phyloP scores from a whole-genome alignment of 495 filamentous ascomycete species.

The Aspergillus kassunensis region DNA sequence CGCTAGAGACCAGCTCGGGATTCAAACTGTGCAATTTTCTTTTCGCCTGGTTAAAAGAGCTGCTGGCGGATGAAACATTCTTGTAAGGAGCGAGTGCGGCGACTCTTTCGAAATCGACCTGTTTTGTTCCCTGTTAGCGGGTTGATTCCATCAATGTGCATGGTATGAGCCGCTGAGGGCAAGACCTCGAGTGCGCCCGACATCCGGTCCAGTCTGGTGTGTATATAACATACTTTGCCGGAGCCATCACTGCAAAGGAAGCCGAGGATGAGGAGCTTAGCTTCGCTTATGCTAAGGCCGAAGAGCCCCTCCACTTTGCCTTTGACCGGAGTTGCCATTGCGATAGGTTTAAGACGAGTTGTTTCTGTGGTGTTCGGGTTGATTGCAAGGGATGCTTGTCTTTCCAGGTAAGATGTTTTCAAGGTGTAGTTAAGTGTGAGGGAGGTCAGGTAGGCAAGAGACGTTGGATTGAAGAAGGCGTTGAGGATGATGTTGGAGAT shows the following conservation, averaged over 20 bases:
- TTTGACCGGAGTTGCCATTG: slow-evolving; percentile 13
- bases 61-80: slow-evolving; percentile 28
- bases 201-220: too few relatives aligned
- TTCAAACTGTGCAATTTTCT: slow-evolving; percentile 20
- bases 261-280: slow-evolving; percentile 22
- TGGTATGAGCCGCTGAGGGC: neutral
- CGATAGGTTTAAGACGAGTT: neutral
- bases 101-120: slow-evolving; percentile 41
- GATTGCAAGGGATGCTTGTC: neutral
- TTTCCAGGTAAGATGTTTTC: neutral
- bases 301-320: slow-evolving; percentile 19
- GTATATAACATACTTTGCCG: slow-evolving; percentile 18
- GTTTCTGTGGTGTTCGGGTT: neutral
- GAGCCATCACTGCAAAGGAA: slow-evolving; percentile 14
- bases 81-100: slow-evolving; percentile 31
- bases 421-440: neutral
- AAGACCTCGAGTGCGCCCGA: too few relatives aligned
- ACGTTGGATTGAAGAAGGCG: neutral
- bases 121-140: neutral
- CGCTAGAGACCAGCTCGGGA: neutral
- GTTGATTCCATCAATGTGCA: neutral
- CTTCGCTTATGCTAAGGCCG: slow-evolving; percentile 18
- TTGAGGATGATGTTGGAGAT: too few relatives aligned
- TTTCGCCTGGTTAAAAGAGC: slow-evolving; percentile 23
- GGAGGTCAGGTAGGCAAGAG: neutral